Evolutionary conservation across 192 early-diverging fungal genomes (phyloP).

Genomic region (Backusella sp.): DNA sequence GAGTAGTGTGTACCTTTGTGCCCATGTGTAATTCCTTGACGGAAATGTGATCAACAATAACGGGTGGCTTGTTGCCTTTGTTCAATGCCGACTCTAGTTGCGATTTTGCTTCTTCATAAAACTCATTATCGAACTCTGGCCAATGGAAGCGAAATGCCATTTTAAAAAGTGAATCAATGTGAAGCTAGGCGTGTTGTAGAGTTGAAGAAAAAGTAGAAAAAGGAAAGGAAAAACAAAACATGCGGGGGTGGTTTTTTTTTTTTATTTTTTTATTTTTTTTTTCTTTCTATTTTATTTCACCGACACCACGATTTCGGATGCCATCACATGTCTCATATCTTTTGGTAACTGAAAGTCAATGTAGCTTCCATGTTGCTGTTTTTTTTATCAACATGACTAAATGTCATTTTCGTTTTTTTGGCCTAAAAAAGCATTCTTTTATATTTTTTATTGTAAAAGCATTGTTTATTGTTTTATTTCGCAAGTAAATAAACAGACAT

Average conservation of each 20-base stretch:
- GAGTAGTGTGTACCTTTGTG: conserved; percentile 55
- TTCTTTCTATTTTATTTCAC: neutral
- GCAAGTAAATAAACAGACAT: neutral
- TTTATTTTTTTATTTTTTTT: neutral
- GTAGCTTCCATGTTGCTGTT: neutral
- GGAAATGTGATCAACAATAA: conserved; percentile 88
- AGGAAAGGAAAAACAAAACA: conserved; percentile 9
- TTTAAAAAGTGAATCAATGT: neutral
- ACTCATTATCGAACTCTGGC: conserved; percentile 85
- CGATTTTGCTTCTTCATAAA: conserved; percentile 82
- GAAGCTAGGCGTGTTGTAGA: neutral
- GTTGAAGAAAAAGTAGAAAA: conserved; percentile 1
- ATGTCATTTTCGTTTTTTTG: neutral
- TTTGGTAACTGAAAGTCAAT: neutral
- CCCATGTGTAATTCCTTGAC: conserved; percentile 97
- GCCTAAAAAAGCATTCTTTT: neutral
- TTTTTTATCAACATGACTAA: neutral
- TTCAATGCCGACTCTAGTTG: conserved; percentile 91
- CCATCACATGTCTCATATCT: neutral
- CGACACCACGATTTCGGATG: neutral
- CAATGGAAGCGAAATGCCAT: conserved; percentile 98
- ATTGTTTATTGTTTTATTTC: neutral
- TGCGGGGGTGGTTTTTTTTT: neutral
- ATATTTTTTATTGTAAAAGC: neutral
- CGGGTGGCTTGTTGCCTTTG: conserved; percentile 89